These are phyloP conservation scores for Raphanus hybrid DNA, from an alignment of 441 rosid species.

Conservation along the genomic window DNA sequence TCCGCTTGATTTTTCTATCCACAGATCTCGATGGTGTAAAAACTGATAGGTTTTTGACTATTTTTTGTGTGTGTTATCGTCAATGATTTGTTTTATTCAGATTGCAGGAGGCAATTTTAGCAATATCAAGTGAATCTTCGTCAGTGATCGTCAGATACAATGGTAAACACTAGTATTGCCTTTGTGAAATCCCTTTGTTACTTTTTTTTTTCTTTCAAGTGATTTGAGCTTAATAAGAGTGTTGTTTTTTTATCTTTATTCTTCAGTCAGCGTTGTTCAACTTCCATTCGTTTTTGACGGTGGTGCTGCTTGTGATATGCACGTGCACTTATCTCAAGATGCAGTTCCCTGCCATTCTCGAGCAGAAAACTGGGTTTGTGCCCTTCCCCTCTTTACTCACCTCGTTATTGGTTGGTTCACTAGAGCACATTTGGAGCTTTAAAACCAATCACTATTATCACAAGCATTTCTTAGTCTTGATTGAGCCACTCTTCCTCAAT, in stretches of 20 bases:
- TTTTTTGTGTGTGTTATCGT: neutral
- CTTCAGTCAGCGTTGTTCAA: constrained; percentile 89
- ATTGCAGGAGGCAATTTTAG: constrained; percentile 9
- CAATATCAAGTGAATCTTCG: neutral
- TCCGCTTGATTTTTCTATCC: neutral
- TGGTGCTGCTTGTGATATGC: constrained; percentile 90
- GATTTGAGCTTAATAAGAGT: constrained; percentile 22
- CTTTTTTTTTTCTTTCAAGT: neutral
- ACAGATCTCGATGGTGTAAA: constrained; percentile 21
- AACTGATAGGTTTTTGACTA: constrained; percentile 14
- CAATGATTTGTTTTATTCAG: constrained; percentile 2
- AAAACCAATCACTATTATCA: neutral
- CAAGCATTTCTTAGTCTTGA: too few relatives aligned
- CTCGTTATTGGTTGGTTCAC: neutral
- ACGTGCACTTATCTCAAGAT: constrained; percentile 94
- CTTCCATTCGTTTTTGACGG: constrained; percentile 91
- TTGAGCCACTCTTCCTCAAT: too few relatives aligned
- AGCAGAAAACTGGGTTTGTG: constrained; percentile 89
- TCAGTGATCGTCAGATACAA: constrained; percentile 21
- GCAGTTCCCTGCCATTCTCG: constrained; percentile 96
- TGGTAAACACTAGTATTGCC: constrained; percentile 20
- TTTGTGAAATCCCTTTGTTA: neutral
- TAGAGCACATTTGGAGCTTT: neutral
- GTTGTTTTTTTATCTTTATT: neutral
- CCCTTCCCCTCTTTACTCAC: neutral